Evolutionary conservation across 331 rosid species (phyloP), one percentile per base, ranked within the genome.

Genomic region (Malus hybrid): DNA sequence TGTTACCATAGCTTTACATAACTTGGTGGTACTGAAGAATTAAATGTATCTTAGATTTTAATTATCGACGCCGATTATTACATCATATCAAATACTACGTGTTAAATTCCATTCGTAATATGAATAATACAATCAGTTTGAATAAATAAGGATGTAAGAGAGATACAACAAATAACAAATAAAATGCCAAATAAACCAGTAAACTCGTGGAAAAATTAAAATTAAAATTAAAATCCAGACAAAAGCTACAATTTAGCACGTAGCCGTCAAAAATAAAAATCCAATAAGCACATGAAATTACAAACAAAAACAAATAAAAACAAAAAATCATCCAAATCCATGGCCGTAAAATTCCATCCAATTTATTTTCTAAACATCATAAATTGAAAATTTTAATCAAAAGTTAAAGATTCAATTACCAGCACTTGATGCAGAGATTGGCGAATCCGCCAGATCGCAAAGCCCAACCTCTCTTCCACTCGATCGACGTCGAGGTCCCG

Each of bases 401-500:
- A 59, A 84, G 77, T 18, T 60, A 75, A 20, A 6, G 18, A 76
- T 57, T 24, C 39, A 67, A 78, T 75, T 88, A 95, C 99, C 97
- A 91, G 97, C 99, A 95, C 81, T 92, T 89, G 81, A 89, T 88
- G 67, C 99, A 95, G 48, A 95, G 97, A 85, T 85, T 87, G 42
- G 93, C 96, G 80, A 87, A 88, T 78, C 92, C 92, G 36, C 97
- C 97, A 74, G 97, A 95, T 95, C 97, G 96, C 84, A 95, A 80
- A 36, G 88, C 76, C 99, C 99, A 95, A 55, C 97, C 99, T 86
- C 85, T 90, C 56, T 85, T 90, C 99, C 97, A 95, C 56, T 88
- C 90, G 70, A 77, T 81, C 80, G 96, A 85, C 71, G 86, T 81
- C 54, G 87, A 83, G 28, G 88, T 73, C 59, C 88, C 85, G 79